phyloP scores from a whole-genome alignment of 495 filamentous ascomycete genomes.

The Melanomma pulvis-pyrius region DNA sequence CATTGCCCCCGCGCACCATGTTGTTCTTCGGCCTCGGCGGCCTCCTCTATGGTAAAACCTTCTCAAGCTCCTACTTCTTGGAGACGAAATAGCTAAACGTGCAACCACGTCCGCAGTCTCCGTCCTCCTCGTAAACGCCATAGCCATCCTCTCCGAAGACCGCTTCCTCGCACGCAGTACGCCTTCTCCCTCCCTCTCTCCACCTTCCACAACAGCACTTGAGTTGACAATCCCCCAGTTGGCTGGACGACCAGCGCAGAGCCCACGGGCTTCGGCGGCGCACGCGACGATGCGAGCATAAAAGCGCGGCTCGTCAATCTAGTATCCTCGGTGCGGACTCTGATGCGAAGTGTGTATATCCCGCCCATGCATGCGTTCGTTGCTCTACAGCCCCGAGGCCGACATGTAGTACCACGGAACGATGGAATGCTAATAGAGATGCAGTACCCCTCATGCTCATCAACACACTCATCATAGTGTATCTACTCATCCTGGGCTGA shows the following conservation, averaged over 20 bases:
- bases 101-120: conserved; percentile 56
- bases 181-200: conserved; percentile 37
- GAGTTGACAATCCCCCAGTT: conserved; percentile 55
- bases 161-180: conserved; percentile 93
- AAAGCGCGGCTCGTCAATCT: conserved; percentile 87
- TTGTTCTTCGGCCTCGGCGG: conserved; percentile 71
- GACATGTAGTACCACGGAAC: no score
- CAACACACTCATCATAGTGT: conserved; percentile 71
- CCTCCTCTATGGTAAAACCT: conserved; percentile 66
- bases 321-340: conserved; percentile 84
- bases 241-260: conserved; percentile 76
- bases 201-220: neutral
- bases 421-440: conserved; percentile 7
- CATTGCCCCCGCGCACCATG: conserved; percentile 46
- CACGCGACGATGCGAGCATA: conserved; percentile 72
- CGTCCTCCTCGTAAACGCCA: conserved; percentile 88
- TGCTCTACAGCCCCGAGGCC: no score
- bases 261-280: conserved; percentile 68
- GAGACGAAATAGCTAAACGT: conserved; percentile 14
- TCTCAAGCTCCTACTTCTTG: neutral
- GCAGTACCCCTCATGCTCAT: conserved; percentile 91
- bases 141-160: conserved; percentile 96
- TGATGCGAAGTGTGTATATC: conserved; percentile 83
- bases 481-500: conserved; percentile 70
- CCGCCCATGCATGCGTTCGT: no score